A percentile compares a stretch with the other conserved stretches of the same genome.
These are phyloP conservation scores for Boletellus deceptivus DNA, from an alignment of 1,284 basidiomycete species.

Conservation along the genomic window DNA sequence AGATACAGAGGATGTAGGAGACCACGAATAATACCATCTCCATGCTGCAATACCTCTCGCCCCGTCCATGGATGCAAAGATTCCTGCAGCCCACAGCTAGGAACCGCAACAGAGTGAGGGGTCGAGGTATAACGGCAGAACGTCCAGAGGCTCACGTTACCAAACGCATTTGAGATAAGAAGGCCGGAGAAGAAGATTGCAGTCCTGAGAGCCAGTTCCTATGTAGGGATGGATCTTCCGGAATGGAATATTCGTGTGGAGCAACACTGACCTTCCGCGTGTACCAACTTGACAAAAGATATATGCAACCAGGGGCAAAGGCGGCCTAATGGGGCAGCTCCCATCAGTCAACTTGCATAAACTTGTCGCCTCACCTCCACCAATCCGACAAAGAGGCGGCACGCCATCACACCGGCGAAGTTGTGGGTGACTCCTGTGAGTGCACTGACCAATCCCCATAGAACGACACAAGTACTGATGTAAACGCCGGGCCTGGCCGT, in stretches of 20 bases:
- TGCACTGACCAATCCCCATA: constrained; percentile 63
- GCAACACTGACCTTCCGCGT: constrained; percentile 49
- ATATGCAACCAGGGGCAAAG: constrained; percentile 63
- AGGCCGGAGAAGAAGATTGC: constrained; percentile 68
- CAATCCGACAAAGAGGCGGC: constrained; percentile 60
- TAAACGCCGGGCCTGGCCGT: constrained; percentile 54
- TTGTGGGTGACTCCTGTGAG: constrained; percentile 58
- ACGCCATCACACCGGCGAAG: constrained; percentile 55
- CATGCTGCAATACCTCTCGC: constrained; percentile 66
- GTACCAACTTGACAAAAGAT: constrained; percentile 64
- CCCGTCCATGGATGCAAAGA: constrained; percentile 68
- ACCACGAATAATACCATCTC: constrained; percentile 50
- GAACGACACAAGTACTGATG: constrained; percentile 58
- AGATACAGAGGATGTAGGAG: background rate
- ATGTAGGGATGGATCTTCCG: background rate
- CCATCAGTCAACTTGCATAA: background rate
- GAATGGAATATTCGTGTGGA: background rate
- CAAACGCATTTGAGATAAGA: constrained; percentile 77
- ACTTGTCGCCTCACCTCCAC: constrained; percentile 45
- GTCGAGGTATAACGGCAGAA: background rate
- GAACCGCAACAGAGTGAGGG: constrained; percentile 1
- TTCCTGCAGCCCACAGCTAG: constrained; percentile 68
- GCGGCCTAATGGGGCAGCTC: constrained; percentile 41
- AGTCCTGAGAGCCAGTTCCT: constrained; percentile 68
- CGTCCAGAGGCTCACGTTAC: constrained; percentile 47